Evolutionary conservation across 345 rosid species (phyloP), one percentile per base, ranked within the genome.

Genomic region (Gossypium thurberi): DNA sequence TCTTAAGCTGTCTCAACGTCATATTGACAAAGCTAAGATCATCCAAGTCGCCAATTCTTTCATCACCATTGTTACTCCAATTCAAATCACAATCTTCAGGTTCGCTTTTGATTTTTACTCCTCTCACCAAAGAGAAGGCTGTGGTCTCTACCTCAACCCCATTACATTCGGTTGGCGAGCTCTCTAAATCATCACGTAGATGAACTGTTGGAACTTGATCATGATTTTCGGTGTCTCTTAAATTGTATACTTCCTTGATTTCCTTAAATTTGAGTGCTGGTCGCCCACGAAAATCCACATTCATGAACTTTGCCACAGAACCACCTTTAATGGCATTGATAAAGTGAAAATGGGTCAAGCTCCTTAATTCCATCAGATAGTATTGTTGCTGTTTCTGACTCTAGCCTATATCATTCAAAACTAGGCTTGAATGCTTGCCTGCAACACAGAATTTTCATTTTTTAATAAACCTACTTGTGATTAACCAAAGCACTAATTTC

Each of bases 311-410:
- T 50, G 15, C 18, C 43, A 78, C 80, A 0, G 51, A 70, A n/a
- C 86, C 84, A 46, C 76, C 85, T 79, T 79, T 82, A 64, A 79
- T 69, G 7, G 83, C 75, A 12, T 78, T 79, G 70, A 94, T 76
- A 74, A 28, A 83, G 79, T 90, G 92, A 37, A 82, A 78, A 72
- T 83, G 82, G 33, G 61, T 71, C 50, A 67, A 63, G 53, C 90
- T 76, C 77, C 96, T 84, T 55, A 90, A 79, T 81, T 87, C 89
- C 91, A 89, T 88, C 75, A 65, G 59, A 17, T n/a, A 10, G 65
- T 65, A 60, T 26, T 64, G 23, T 63, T 40, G 3, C 12, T 18
- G 17, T 65, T 65, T 33, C 40, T 33, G 40, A 33, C 6, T 4
- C 55, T 46, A 11, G 17, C 70, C 51, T 21, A 18, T 33, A 48